phyloP scores from a whole-genome alignment of 495 filamentous ascomycete species.

The Aspergillus conjunctus region DNA sequence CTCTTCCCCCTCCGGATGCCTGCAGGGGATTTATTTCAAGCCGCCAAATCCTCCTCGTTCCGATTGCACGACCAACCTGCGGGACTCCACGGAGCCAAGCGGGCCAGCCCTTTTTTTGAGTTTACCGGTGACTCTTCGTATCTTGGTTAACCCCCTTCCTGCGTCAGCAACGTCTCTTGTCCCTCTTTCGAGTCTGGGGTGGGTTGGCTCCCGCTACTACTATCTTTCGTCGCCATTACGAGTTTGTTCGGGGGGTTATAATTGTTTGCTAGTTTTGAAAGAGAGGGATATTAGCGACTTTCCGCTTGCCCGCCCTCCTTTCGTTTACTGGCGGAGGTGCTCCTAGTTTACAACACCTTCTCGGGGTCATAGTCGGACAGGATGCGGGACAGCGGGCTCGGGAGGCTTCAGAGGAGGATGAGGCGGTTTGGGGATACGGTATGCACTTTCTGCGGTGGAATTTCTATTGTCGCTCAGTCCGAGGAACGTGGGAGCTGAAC shows the following conservation, averaged over 20 bases:
- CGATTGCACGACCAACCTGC: constrained; percentile 9
- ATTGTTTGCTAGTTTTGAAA: too few relatives aligned
- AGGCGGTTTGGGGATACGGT: constrained; percentile 47
- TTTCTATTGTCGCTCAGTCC: not conserved
- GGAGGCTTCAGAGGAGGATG: constrained; percentile 46
- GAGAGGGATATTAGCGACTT: too few relatives aligned
- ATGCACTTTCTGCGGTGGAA: constrained; percentile 18
- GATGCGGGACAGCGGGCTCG: constrained; percentile 46
- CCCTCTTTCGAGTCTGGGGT: too few relatives aligned
- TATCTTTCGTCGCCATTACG: too few relatives aligned
- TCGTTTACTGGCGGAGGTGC: too few relatives aligned
- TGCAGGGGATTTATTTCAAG: constrained; percentile 8
- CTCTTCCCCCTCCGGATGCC: not conserved
- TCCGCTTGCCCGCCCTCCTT: too few relatives aligned
- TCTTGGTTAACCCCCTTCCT: too few relatives aligned
- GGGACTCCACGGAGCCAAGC: constrained; percentile 3
- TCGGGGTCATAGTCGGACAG: constrained; percentile 2
- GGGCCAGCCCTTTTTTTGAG: not conserved
- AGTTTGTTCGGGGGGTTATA: too few relatives aligned
- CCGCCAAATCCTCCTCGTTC: not conserved
- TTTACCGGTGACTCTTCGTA: too few relatives aligned
- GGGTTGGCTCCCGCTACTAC: too few relatives aligned
- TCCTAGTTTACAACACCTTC: too few relatives aligned
- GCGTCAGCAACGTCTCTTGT: too few relatives aligned
- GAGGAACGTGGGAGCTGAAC: not conserved